Conservation (phyloP, 1,284 basidiomycete genomes). For the Cryptococcus floricola region DNA sequence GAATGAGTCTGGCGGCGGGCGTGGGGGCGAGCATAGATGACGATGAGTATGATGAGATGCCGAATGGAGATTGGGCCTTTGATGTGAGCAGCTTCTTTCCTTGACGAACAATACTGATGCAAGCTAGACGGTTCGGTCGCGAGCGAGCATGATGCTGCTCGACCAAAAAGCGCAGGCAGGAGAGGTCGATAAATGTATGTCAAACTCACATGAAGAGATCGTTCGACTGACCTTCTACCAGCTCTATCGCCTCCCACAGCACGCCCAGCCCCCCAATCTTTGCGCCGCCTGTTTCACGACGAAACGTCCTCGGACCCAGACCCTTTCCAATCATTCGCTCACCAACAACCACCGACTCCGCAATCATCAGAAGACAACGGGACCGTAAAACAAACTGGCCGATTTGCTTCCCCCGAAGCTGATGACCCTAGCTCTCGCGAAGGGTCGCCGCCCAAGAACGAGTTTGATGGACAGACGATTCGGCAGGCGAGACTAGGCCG, state of each 20-base stretch:
- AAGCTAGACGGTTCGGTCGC: slow-evolving; percentile 39
- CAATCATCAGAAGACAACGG: slow-evolving; percentile 19
- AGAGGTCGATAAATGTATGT: slow-evolving; percentile 14
- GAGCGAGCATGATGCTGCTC: slow-evolving; percentile 34
- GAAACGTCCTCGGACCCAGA: slow-evolving; percentile 40
- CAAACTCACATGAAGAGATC: not conserved
- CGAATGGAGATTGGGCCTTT: slow-evolving; percentile 47
- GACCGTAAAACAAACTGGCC: slow-evolving; percentile 18
- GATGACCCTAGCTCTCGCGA: slow-evolving; percentile 1
- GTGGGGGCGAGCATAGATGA: slow-evolving; percentile 46
- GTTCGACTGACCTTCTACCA: slow-evolving; percentile 4
- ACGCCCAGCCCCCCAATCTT: slow-evolving; percentile 42
- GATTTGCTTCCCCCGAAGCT: slow-evolving; percentile 12
- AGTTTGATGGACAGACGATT: slow-evolving; percentile 22
- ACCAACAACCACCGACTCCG: slow-evolving; percentile 32
- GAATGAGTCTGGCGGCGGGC: slow-evolving; percentile 66
- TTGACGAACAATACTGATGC: not conserved
- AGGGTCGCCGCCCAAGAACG: not conserved
- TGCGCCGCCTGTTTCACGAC: slow-evolving; percentile 48
- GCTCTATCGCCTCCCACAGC: slow-evolving; percentile 21
- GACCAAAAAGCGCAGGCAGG: slow-evolving; percentile 24
- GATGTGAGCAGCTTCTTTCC: slow-evolving; percentile 28
- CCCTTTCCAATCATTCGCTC: slow-evolving; percentile 43
- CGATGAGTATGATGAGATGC: slow-evolving; percentile 37
- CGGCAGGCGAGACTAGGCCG: slow-evolving; percentile 16